Base-by-base conservation (phyloP, 2,329 filamentous ascomycete species). In the Orbilia javanica region DNA sequence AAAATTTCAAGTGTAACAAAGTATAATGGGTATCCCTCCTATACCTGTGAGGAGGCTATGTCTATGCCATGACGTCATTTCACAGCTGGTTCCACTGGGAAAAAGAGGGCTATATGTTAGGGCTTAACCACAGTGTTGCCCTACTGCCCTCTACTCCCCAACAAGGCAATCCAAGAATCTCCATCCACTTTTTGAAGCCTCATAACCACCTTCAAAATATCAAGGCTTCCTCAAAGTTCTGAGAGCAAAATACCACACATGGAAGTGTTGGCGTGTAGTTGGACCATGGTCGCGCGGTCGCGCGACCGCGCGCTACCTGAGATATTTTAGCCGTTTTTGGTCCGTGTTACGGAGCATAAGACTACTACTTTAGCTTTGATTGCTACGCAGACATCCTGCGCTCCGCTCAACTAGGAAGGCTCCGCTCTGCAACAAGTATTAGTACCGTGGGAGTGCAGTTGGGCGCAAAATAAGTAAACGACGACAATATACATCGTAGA, bases 241-340 rank as follows among this genome's bases (percentile, higher is more conserved):
- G 22, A n/a, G 39, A 18, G 4, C 44, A 62, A 44, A 75, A 62
- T 75, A 68, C 63, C 71, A 75, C 71, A 53, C n/a, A 4, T 22
- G 18, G 25, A 44, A 63, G 71, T 75, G 71, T 75, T 75, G 71
- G 63, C 20, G 25, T 60, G 55, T 60, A 39, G 55, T 60, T 13
- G 11, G n/a, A n/a, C 20, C 15, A 18, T 60, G 55, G 55, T 42
- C 55, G 55, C 55, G 55, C 55, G 55, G n/a, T n/a, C n/a, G n/a
- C n/a, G n/a, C n/a, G n/a, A n/a, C n/a, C n/a, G n/a, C n/a, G n/a
- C n/a, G n/a, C n/a, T n/a, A 60, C 55, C 25, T 42, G 31, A 60
- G 55, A 57, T 20, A 39, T 27, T 60, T 42, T 60, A 39, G 34
- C 55, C 34, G 8, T 60, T 60, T 60, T 42, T 42, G 20, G 55